These are phyloP conservation scores for Histomonas meleagridis DNA, from an alignment of 208 protist species.

Conservation along the genomic window DNA sequence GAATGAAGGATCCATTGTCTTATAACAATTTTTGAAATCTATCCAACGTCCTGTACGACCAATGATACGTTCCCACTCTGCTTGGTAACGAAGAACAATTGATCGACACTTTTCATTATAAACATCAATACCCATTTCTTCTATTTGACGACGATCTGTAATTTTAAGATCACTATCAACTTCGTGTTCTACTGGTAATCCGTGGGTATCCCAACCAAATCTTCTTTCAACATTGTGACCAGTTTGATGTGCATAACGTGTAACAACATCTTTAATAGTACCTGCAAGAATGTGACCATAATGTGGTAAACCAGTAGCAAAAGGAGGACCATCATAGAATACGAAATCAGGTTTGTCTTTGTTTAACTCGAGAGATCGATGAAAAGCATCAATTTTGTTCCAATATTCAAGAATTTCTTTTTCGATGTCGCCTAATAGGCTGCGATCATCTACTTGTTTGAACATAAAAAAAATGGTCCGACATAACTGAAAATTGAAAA, in stretches of 20 bases:
- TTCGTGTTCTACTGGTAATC: slow-evolving; percentile 96
- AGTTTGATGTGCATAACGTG: slow-evolving; percentile 84
- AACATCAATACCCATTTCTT: slow-evolving; percentile 80
- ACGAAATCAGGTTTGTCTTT: slow-evolving; percentile 16
- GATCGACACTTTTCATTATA: slow-evolving; percentile 90
- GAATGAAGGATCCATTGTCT: slow-evolving; percentile 90
- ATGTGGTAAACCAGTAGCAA: slow-evolving; percentile 98
- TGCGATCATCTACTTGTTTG: neutral
- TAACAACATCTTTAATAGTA: slow-evolving; percentile 97
- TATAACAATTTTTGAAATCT: slow-evolving; percentile 98
- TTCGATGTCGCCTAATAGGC: neutral
- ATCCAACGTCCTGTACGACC: slow-evolving; percentile 90
- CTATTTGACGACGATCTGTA: slow-evolving; percentile 43
- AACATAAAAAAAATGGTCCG: neutral
- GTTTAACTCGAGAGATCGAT: neutral
- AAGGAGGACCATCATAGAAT: slow-evolving; percentile 99
- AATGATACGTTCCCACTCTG: slow-evolving; percentile 87
- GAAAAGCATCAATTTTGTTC: slow-evolving; percentile 28
- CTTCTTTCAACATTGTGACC: slow-evolving; percentile 89
- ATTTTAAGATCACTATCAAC: slow-evolving; percentile 88
- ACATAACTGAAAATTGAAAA: too few relatives aligned
- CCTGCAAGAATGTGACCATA: slow-evolving; percentile 97
- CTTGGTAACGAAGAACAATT: slow-evolving; percentile 96
- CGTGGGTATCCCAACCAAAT: slow-evolving; percentile 98
- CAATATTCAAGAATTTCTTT: slow-evolving; percentile 21